Evolutionary conservation across 176 grass and related monocot species (phyloP), one percentile per base, ranked within the genome.

Genomic region (Eragrostis curvula): DNA sequence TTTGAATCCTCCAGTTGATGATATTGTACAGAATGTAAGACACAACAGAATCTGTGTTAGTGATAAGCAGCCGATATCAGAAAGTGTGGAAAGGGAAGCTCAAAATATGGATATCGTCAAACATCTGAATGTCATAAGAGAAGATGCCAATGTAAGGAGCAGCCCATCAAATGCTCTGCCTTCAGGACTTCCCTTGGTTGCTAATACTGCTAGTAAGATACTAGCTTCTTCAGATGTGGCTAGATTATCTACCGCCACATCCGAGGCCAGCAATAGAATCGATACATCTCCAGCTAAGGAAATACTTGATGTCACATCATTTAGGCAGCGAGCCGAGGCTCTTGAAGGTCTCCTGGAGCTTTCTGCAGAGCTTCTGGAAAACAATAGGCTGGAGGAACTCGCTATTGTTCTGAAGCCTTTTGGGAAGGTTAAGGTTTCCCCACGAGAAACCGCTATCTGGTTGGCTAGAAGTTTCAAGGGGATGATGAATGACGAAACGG

Each of bases 401-500:
- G 72, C 93, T 3, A 94, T 99, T 57, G 93, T 99, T 89, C 79
- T 99, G n/a, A 96, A 93, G 84, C 96, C 96, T 2, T 99, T 99
- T 53, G 96, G 96, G 71, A 99, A 99, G 85, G 85, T 87, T 48
- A 99, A 99, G 89, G 96, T 99, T 11, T 99, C 96, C 16, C 96
- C 93, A 7, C 61, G 96, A 88, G 96, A 99, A 82, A 99, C 96
- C 0, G 93, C 93, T 0, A 99, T 99, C 53, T 99, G 96, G 96
- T 77, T 99, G 74, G 96, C 93, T 8, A 96, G 94, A 90, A 99
- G 96, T 50, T 99, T 99, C 57, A 96, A 96, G 86, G 96, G 96
- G 75, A 93, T 96, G 93, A 99, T 99, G 96, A 96, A 70, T 51
- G 96, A 99, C 0, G 91, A 96, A 40, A 41, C 86, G 50, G 85